Conservation (phyloP, 768 basidiomycete species). For the Kwoniella botswanensis region DNA sequence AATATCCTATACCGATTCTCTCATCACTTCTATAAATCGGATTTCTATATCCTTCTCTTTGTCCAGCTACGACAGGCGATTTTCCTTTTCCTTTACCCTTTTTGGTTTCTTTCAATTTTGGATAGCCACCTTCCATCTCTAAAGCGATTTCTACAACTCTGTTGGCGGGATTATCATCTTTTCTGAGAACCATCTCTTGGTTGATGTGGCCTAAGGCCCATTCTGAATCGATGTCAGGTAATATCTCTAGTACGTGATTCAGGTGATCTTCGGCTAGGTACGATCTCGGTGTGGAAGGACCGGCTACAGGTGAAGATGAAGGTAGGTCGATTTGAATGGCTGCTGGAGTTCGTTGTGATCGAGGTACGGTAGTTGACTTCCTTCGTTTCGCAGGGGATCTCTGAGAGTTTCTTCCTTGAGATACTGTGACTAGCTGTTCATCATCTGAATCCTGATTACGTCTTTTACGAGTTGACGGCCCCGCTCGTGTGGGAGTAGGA, state of each 20-base stretch:
- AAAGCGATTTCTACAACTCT: conserved; percentile 34
- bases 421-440: background rate
- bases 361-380: background rate
- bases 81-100: conserved; percentile 62
- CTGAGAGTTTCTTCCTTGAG: background rate
- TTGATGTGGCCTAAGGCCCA: conserved; percentile 26
- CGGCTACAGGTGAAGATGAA: background rate
- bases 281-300: conserved; percentile 5
- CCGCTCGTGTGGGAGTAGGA: background rate
- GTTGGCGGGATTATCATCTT: conserved; percentile 7
- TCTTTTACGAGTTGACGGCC: conserved; percentile 3
- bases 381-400: background rate
- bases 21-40: conserved; percentile 31
- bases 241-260: conserved; percentile 35
- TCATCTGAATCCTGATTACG: background rate
- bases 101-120: conserved; percentile 26
- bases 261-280: conserved; percentile 21
- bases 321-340: background rate
- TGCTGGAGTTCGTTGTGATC: background rate
- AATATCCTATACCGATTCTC: conserved; percentile 47
- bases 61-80: conserved; percentile 25
- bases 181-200: conserved; percentile 11
- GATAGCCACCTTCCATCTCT: conserved; percentile 40
- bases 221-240: conserved; percentile 35
- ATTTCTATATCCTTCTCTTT: conserved; percentile 29